Percentiles rank a stretch among this genome's conserved stretches.
Conservation (phyloP, 73 alveolate species). For the Blepharisma japonicum region DNA sequence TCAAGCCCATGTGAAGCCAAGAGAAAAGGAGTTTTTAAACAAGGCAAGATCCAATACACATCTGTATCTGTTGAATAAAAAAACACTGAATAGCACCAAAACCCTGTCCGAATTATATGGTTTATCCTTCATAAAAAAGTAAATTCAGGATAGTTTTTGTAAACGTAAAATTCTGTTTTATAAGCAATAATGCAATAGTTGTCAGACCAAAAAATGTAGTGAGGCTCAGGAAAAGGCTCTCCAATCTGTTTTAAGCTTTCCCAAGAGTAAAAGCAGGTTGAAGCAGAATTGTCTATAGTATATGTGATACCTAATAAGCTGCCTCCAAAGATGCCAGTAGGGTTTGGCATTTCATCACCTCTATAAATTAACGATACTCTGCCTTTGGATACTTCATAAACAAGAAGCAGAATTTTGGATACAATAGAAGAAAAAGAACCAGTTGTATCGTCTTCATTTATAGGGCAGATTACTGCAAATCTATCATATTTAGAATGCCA, state of each 20-base stretch:
- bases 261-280: not conserved
- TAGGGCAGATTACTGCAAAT: constrained; percentile 14
- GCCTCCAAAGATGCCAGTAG: not conserved
- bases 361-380: not conserved
- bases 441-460: constrained; percentile 21
- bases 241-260: constrained; percentile 17
- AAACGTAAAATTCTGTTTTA: constrained; percentile 3
- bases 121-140: not conserved
- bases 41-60: constrained; percentile 23
- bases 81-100: constrained; percentile 27
- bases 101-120: not conserved
- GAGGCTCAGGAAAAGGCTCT: not conserved
- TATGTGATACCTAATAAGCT: not conserved
- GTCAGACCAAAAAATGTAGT: constrained; percentile 15
- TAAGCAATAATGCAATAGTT: not conserved
- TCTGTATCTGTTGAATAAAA: constrained; percentile 21
- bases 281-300: not conserved
- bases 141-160: not conserved
- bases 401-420: not conserved
- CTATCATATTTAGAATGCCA: not conserved
- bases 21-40: not conserved
- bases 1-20: constrained; percentile 14
- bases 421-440: not conserved
- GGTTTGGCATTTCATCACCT: constrained; percentile 19
- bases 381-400: not conserved